Base-by-base conservation (phyloP, 1,284 basidiomycete genomes). In the Amylostereum areolatum region DNA sequence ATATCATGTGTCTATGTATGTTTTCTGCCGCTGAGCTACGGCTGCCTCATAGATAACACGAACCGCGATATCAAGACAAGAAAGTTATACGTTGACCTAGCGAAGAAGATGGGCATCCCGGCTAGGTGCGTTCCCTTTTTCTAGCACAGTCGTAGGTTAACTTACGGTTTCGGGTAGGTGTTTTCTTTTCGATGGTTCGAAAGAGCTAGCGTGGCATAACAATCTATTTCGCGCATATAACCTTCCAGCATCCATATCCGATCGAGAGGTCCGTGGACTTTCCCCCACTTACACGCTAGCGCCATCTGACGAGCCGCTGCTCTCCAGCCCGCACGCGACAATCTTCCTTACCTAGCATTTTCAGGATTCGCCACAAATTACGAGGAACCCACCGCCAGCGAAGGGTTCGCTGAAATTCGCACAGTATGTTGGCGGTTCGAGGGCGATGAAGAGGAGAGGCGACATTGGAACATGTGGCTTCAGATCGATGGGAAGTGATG, bases 191-290 rank as follows among this genome's bases (percentile, higher is more conserved):
- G 71, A 78, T 8, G 83, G 82, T 37, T 79, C 85, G 1, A 58
- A 80, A 27, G 86, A 91, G 45, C 73, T 96, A 3, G 89, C 90
- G 3, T 89, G 84, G 81, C 93, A 96, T 63, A 95, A 95, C 62
- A 94, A 94, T 59, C 64, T 92, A 3, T 95, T 94, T 62, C 80
- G 92, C 30, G 81, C 89, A 32, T 84, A 75, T 58, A 78, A 77
- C 53, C 65, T 76, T 34, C 77, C 80, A 0, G 61, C 74, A 2
- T 72, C 71, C 3, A 61, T 68, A 9, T 61, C 64, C n/a, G 61
- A 59, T 1, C 47, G 53, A 24, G 59, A 63, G 51, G 66, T 63
- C 47, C 11, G 56, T 53, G 45, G 43, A 24, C 35, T 36, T 48
- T 30, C 24, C n/a, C 49, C 9, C 33, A 1, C 28, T 30, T 33